Conservation (phyloP, 768 basidiomycete genomes). For the Psilocybe cyanescens region DNA sequence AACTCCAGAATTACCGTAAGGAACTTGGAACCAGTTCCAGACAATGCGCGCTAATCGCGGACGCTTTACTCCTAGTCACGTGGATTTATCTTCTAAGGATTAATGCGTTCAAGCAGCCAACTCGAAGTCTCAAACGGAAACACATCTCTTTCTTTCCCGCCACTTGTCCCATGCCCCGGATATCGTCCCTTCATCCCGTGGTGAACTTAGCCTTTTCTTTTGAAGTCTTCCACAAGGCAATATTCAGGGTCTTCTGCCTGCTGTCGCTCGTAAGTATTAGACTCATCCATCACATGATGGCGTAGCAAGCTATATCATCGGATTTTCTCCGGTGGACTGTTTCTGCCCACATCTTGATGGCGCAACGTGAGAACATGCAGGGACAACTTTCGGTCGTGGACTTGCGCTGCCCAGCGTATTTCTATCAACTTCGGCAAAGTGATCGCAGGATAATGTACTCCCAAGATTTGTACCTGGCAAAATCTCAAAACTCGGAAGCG, state of each 20-base stretch:
- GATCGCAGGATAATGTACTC: not conserved
- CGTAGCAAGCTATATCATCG: conserved; percentile 16
- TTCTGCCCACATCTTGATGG: conserved; percentile 6
- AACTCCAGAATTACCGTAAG: too few species aligned
- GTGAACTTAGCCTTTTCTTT: not conserved
- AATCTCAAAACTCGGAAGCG: not conserved
- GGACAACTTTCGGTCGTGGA: not conserved
- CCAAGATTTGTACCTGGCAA: not conserved
- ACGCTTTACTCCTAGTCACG: not conserved
- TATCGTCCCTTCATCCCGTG: not conserved
- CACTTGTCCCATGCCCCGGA: too few species aligned
- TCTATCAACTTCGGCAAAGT: not conserved
- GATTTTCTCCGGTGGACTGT: conserved; percentile 12
- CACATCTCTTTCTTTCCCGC: too few species aligned
- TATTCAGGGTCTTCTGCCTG: not conserved
- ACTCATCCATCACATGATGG: conserved; percentile 12
- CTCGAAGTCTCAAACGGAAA: too few species aligned
- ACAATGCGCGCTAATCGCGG: not conserved
- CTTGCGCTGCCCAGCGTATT: not conserved
- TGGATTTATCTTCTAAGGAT: too few species aligned
- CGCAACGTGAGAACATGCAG: conserved; percentile 9
- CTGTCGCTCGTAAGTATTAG: conserved; percentile 2
- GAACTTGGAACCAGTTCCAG: too few species aligned
- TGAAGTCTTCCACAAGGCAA: not conserved
- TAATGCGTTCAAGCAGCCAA: too few species aligned